Percentiles rank a stretch among this genome's conserved stretches.
phyloP scores from a whole-genome alignment of 768 basidiomycete genomes.

The Lanmaoa pseudosensibilis region DNA sequence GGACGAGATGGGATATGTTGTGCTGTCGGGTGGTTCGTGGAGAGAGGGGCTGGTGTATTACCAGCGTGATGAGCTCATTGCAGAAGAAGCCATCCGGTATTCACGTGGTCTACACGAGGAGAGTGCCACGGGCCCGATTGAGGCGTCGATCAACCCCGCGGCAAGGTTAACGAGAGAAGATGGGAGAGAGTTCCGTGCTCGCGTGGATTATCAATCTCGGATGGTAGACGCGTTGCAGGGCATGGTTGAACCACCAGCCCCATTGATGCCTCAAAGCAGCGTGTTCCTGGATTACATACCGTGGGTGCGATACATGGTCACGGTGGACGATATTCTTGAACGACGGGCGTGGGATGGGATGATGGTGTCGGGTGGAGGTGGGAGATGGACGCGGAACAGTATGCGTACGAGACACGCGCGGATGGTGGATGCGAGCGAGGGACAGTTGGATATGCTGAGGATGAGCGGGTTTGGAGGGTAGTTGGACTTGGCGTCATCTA shows the following conservation, averaged over 20 bases:
- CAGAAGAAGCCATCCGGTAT: constrained; percentile 43
- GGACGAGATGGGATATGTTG: constrained; percentile 56
- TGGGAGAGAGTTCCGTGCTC: constrained; percentile 40
- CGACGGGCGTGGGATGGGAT: constrained; percentile 35
- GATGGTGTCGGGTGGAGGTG: constrained; percentile 25
- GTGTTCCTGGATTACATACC: constrained; percentile 72
- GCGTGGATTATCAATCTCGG: constrained; percentile 45
- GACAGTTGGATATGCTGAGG: constrained; percentile 36
- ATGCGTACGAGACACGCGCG: constrained; percentile 44
- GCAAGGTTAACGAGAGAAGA: constrained; percentile 20
- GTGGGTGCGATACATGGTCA: constrained; percentile 62
- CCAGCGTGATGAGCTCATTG: constrained; percentile 51
- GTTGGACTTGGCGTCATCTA: constrained; percentile 23
- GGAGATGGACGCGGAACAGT: constrained; percentile 62
- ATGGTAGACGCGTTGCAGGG: constrained; percentile 49
- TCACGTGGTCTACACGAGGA: constrained; percentile 45
- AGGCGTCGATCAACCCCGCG: constrained; percentile 37
- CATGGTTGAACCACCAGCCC: constrained; percentile 43
- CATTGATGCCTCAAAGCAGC: constrained; percentile 44
- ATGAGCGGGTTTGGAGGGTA: constrained; percentile 16
- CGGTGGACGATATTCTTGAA: constrained; percentile 53
- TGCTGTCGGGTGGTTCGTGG: constrained; percentile 39
- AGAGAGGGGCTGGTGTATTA: constrained; percentile 34
- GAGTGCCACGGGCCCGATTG: constrained; percentile 31
- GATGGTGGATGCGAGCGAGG: constrained; percentile 40